Evolutionary conservation across 2,329 filamentous ascomycete genomes (phyloP), one percentile per base, ranked within the genome.

Genomic region (Hypoxylon sp.): DNA sequence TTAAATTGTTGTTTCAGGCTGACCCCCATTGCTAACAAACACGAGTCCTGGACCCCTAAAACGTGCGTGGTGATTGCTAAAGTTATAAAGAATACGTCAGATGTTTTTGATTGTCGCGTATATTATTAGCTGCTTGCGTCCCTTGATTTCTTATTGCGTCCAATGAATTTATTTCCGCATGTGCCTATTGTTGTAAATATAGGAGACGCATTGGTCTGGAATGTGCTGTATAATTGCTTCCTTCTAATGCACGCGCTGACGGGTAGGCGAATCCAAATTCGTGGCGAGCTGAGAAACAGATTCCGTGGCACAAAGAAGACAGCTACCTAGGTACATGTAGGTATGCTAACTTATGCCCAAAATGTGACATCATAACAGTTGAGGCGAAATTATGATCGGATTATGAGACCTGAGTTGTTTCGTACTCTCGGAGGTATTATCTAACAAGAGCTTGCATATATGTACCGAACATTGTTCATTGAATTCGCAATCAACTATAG

Each of bases 371-470:
- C 44, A 49, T 42, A 46, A 22, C 10, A 37, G 30, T 10, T 30
- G 27, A 13, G 50, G 7, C 13, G 20, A 63, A 48, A 27, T 31
- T 35, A 51, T 14, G 17, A 14, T 40, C 4, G 40, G 2, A 30
- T 44, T 35, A 51, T 53, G 53, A 64, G 61, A 51, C 51, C 17
- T 25, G 11, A 51, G n/a, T 46, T 17, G 61, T 64, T 13, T 64
- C 44, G 44, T 64, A 27, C 54, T 25, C 44, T 25, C 5, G 37
- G n/a, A n/a, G n/a, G 31, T 46, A 42, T 2, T 49, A 35, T 50
- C 20, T 31, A 35, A n/a, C n/a, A n/a, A 37, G 44, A 55, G 27
- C 30, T 20, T 42, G 40, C 20, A 20, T 20, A 20, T 20, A 20
- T 20, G 20, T 20, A 20, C 20, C 20, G 20, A 20, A 20, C 20